Evolutionary conservation across 208 protist species (phyloP), one percentile per base, ranked within the genome.

Genomic region (Trypanosoma congolense): DNA sequence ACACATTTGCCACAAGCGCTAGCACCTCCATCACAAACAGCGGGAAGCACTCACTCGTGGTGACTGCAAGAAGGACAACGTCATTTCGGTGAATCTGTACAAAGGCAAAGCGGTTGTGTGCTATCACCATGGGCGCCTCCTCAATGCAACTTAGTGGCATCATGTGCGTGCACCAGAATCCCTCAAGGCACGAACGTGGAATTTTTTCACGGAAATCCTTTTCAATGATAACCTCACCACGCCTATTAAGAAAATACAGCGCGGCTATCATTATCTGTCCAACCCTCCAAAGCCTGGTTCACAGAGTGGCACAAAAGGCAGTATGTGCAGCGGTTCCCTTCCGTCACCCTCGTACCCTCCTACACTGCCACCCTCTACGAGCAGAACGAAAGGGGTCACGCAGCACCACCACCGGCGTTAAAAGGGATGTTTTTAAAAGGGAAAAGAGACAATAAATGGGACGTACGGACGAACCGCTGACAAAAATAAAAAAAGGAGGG

Each of bases 221-320:
- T 63, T 96, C 84, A 41, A 96, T 85, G 35, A 97, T 87, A 16
- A 96, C 83, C 46, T 95, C 83, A 31, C 87, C 87, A 42, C 77
- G 65, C 14, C 65, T 53, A 59, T 75, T 87, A 0, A 92, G 60
- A 46, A 95, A 62, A 70, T 89, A 90, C 18, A 95, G 45, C 30
- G 73, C 79, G 0, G 82, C 80, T 51, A 94, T 61, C 82, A 95
- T 69, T 5, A 30, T 54, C 29, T 30, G 22, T n/a, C n/a, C n/a
- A n/a, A n/a, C n/a, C n/a, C n/a, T n/a, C n/a, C n/a, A n/a, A n/a
- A n/a, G n/a, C n/a, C n/a, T n/a, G n/a, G n/a, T n/a, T n/a, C n/a
- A n/a, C n/a, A n/a, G n/a, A n/a, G n/a, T n/a, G n/a, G n/a, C n/a
- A n/a, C n/a, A n/a, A n/a, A n/a, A n/a, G n/a, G n/a, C n/a, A n/a